These are phyloP conservation scores for Fusarium aywerte DNA, from an alignment of 2,329 filamentous ascomycete species.

Conservation along the genomic window DNA sequence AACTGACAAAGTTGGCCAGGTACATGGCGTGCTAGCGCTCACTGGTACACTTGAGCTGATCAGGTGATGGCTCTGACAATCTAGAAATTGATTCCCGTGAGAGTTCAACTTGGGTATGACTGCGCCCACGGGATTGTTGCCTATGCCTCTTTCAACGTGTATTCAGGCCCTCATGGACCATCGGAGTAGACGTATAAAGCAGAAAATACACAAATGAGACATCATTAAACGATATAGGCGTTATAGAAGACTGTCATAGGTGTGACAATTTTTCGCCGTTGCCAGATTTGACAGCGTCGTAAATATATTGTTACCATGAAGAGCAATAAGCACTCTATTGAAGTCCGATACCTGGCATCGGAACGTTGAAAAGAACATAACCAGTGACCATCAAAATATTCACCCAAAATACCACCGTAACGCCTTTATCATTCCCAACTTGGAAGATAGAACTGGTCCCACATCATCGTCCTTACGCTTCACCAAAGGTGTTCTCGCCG, in stretches of 20 bases:
- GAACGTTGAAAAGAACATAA: constrained; percentile 45
- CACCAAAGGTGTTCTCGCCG: constrained; percentile 97
- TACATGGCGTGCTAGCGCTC: constrained; percentile 18
- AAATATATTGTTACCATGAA: constrained; percentile 19
- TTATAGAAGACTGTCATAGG: background rate
- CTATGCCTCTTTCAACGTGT: background rate
- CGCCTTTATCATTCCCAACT: constrained; percentile 50
- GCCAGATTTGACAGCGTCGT: constrained; percentile 4
- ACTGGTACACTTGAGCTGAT: background rate
- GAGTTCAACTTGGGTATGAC: background rate
- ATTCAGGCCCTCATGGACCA: background rate
- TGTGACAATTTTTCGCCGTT: background rate
- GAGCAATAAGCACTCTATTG: constrained; percentile 40
- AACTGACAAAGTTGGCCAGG: constrained; percentile 9
- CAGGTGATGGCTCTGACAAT: constrained; percentile 22
- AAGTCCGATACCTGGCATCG: constrained; percentile 31
- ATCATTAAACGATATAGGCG: background rate
- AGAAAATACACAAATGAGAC: background rate
- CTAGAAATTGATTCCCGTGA: constrained; percentile 2
- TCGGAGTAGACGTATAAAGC: background rate
- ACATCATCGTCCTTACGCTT: constrained; percentile 40
- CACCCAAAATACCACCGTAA: constrained; percentile 49
- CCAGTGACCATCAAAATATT: constrained; percentile 44
- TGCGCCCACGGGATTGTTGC: background rate
- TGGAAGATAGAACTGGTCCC: constrained; percentile 34